Evolutionary conservation across 176 grass and related monocot species (phyloP).

Genomic region (Musa troglodytarum): DNA sequence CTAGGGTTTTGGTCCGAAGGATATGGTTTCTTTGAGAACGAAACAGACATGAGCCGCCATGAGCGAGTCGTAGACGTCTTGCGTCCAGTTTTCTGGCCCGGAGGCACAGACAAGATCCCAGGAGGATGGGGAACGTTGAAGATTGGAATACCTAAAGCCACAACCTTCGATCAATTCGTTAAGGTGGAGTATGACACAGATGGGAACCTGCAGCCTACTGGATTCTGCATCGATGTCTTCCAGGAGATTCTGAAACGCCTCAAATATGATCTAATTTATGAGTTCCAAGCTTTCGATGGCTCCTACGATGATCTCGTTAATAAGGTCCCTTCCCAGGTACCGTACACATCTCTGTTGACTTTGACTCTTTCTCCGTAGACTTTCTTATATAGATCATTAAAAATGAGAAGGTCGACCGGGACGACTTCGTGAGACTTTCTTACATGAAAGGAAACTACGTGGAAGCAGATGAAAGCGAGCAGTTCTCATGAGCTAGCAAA

Average conservation of each 20-base stretch:
- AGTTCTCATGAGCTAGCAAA: background rate
- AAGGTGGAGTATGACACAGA: conserved; percentile 6
- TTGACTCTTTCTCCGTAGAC: background rate
- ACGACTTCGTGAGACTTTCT: too few relatives aligned
- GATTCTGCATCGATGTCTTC: conserved; percentile 39
- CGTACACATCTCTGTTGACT: background rate
- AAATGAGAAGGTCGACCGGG: too few relatives aligned
- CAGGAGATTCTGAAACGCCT: conserved; percentile 9
- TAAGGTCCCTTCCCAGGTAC: conserved; percentile 21
- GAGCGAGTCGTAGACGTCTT: background rate
- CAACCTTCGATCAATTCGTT: conserved; percentile 18
- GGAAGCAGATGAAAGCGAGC: too few relatives aligned
- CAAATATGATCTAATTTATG: conserved; percentile 24
- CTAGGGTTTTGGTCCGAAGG: conserved; percentile 25
- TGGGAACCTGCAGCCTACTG: background rate
- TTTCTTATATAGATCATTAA: background rate
- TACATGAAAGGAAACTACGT: too few relatives aligned
- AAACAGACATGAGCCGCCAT: background rate
- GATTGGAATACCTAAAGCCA: conserved; percentile 23
- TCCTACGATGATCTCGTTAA: conserved; percentile 23
- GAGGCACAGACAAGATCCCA: conserved; percentile 8
- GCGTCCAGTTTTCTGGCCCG: conserved; percentile 19
- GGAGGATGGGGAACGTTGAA: conserved; percentile 18
- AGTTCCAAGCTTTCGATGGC: background rate
- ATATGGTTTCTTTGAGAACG: conserved; percentile 8